Conservation (phyloP, 2,329 filamentous ascomycete species). For the Lachnellula subtilissima region DNA sequence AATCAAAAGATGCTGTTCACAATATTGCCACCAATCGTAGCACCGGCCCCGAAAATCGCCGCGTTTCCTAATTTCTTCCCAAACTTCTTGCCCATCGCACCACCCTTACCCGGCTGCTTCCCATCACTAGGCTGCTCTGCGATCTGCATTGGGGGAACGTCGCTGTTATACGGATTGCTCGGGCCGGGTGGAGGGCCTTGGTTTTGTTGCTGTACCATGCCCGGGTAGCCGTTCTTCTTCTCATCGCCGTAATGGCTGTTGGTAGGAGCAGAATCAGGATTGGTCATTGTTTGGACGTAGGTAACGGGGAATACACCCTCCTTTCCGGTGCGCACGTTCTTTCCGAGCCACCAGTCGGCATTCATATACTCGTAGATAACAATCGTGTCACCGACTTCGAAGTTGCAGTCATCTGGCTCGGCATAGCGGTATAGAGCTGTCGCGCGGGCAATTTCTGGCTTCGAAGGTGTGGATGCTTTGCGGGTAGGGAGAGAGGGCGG, state of each 20-base stretch:
- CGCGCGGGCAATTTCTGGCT: constrained; percentile 62
- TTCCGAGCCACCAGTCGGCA: constrained; percentile 92
- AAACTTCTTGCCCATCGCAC: constrained; percentile 83
- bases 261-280: constrained; percentile 26
- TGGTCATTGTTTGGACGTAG: constrained; percentile 69
- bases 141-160: constrained; percentile 71
- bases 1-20: constrained; percentile 80
- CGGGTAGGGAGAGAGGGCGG: constrained; percentile 35
- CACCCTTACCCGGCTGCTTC: constrained; percentile 42
- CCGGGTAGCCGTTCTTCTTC: constrained; percentile 18
- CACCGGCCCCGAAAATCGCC: constrained; percentile 89
- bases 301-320: constrained; percentile 95
- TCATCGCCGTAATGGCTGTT: constrained; percentile 10
- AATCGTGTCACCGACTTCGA: constrained; percentile 76
- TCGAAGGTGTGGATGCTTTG: constrained; percentile 32
- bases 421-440: constrained; percentile 80
- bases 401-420: constrained; percentile 72
- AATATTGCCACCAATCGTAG: constrained; percentile 83
- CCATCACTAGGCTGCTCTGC: constrained; percentile 46
- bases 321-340: constrained; percentile 72
- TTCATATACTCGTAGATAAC: constrained; percentile 91
- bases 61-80: constrained; percentile 85
- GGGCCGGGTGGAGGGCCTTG: constrained; percentile 37
- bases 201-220: constrained; percentile 18
- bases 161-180: constrained; percentile 60